A percentile compares a stretch with the other conserved stretches of the same genome.
These are phyloP conservation scores for Aphanomyces stellatus DNA, from an alignment of 352 stramenopile species.

Conservation along the genomic window DNA sequence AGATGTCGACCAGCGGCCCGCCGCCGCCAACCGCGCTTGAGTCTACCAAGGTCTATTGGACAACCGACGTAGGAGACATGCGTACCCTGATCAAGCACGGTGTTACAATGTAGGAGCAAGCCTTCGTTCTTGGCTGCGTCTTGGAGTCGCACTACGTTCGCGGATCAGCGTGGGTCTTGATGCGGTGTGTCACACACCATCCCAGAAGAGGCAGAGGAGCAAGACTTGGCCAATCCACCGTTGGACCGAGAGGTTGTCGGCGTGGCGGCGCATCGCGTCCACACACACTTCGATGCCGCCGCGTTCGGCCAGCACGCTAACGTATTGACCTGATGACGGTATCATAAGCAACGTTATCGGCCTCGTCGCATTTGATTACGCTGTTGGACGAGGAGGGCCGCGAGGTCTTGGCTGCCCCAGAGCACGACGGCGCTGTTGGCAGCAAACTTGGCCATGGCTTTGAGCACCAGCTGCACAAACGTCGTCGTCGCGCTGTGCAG, in stretches of 20 bases:
- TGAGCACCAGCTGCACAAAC: neutral
- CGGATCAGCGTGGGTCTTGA: too few species aligned
- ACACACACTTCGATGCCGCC: slow-evolving; percentile 12
- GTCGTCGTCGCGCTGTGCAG: neutral
- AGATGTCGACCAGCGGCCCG: neutral
- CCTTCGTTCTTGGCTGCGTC: slow-evolving; percentile 14
- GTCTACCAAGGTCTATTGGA: too few species aligned
- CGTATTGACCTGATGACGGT: neutral
- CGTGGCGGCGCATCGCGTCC: slow-evolving; percentile 1
- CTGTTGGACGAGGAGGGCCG: neutral
- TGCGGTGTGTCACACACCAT: slow-evolving; percentile 6
- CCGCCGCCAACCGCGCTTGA: too few species aligned
- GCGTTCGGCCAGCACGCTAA: slow-evolving; percentile 8
- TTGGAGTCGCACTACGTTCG: slow-evolving; percentile 1
- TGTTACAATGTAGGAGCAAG: neutral
- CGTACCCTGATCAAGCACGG: too few species aligned
- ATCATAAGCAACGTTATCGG: too few species aligned
- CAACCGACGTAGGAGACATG: too few species aligned
- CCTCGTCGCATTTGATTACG: slow-evolving; percentile 1
- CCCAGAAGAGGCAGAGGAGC: slow-evolving; percentile 6
- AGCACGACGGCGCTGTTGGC: neutral
- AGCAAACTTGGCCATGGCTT: neutral
- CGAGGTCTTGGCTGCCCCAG: neutral
- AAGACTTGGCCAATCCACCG: slow-evolving; percentile 7
- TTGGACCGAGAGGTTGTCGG: slow-evolving; percentile 4